A percentile compares a stretch with the other conserved stretches of the same genome.
These are phyloP conservation scores for Solanum paucissectum DNA, from an alignment of 257 asterid genomes.

Conservation along the genomic window DNA sequence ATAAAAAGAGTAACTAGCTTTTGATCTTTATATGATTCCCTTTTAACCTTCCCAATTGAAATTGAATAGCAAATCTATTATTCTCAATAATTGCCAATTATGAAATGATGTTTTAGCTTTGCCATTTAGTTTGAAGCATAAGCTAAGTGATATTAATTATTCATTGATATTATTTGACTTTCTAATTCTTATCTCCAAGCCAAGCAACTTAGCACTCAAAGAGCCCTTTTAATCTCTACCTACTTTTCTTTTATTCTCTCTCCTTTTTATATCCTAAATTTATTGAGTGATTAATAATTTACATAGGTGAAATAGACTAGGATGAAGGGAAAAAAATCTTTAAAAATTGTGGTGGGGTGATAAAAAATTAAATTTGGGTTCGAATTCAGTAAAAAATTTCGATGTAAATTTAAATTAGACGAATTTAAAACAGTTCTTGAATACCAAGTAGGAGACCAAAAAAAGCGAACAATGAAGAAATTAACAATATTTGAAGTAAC, in stretches of 20 bases:
- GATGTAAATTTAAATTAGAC: not conserved
- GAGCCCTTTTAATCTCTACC: not conserved
- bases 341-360: not conserved
- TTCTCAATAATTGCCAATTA: not conserved
- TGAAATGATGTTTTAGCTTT: not conserved
- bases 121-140: not conserved
- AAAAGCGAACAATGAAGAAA: not conserved
- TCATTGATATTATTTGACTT: not conserved
- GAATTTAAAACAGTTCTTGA: not conserved
- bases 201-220: not conserved
- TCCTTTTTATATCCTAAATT: not conserved
- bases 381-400: accelerated
- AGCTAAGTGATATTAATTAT: not conserved
- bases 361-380: not conserved
- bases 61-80: not conserved
- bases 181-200: not conserved
- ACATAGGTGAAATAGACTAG: not conserved
- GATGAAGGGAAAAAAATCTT: not conserved
- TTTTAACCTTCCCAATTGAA: not conserved
- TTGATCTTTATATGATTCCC: not conserved
- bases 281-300: not conserved
- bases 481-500: not conserved
- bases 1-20: not conserved
- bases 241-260: not conserved
- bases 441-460: not conserved